These are phyloP conservation scores for Dothidotthia symphoricarpi DNA, from an alignment of 2,329 filamentous ascomycete species.

Conservation along the genomic window DNA sequence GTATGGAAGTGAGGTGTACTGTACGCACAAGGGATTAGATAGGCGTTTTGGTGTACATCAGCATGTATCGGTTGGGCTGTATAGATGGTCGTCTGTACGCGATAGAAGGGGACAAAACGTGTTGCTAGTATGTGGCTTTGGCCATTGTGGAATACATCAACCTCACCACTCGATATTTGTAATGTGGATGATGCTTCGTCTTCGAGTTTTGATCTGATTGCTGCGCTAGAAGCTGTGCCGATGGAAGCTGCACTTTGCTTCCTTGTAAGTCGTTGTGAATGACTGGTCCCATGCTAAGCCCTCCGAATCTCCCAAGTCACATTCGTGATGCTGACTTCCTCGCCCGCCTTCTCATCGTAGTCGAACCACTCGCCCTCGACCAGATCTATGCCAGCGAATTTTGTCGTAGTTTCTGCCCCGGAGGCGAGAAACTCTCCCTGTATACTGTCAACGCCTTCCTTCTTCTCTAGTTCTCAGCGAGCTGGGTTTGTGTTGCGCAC, in stretches of 20 bases:
- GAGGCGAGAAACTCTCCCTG: conserved; percentile 92
- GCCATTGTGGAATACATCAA: no score
- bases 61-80: neutral
- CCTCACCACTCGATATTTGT: conserved; percentile 5
- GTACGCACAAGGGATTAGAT: conserved; percentile 9
- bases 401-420: conserved; percentile 74
- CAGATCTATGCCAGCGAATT: conserved; percentile 79
- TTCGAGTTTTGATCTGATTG: no score
- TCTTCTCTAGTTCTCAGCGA: neutral
- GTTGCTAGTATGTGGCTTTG: no score
- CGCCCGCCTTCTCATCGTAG: conserved; percentile 89
- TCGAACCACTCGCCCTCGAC: conserved; percentile 95
- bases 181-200: no score
- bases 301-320: conserved; percentile 81
- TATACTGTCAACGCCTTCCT: neutral
- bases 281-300: conserved; percentile 44
- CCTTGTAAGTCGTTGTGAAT: no score
- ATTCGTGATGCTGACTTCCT: conserved; percentile 91
- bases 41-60: conserved; percentile 6
- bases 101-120: no score
- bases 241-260: no score
- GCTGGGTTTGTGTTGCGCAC: no score
- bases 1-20: conserved; percentile 8
- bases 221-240: no score
- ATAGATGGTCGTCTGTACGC: no score